Conservation (phyloP, 805 yeast species). For the Cyberlindnera petersonii region DNA sequence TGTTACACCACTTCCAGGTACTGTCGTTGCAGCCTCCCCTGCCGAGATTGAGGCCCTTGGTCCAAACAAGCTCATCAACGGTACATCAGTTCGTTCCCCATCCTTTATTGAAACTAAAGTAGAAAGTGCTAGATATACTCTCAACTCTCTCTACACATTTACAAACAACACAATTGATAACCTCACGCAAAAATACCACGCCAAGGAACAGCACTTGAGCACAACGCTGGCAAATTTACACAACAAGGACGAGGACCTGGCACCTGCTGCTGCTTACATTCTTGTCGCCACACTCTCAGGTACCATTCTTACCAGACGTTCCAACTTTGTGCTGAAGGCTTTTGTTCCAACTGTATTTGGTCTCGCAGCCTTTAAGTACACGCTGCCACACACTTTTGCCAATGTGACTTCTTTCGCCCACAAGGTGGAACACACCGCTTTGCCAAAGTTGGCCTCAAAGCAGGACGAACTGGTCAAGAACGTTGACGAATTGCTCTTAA, state of each 20-base stretch:
- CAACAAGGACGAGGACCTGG: conserved; percentile 58
- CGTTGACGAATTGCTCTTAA: conserved; percentile 41
- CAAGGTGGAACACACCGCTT: conserved; percentile 52
- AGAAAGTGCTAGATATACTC: conserved; percentile 42
- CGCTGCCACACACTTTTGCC: conserved; percentile 67
- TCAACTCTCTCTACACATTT: conserved; percentile 18
- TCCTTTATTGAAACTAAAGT: conserved; percentile 45
- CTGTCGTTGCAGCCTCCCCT: conserved; percentile 40
- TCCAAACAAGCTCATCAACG: conserved; percentile 47
- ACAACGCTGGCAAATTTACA: conserved; percentile 61
- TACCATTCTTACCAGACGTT: conserved; percentile 65
- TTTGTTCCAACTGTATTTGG: conserved; percentile 60
- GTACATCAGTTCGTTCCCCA: conserved; percentile 53
- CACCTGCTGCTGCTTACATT: conserved; percentile 69
- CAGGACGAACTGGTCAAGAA: conserved; percentile 49
- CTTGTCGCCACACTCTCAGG: conserved; percentile 69
- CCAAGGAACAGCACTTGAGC: conserved; percentile 60
- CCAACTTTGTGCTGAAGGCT: conserved; percentile 51
- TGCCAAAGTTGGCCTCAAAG: conserved; percentile 61
- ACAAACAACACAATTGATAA: conserved; percentile 41
- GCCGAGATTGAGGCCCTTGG: conserved; percentile 42
- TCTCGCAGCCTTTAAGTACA: conserved; percentile 56
- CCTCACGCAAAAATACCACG: conserved; percentile 47
- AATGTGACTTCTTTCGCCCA: conserved; percentile 58
- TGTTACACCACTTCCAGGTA: conserved; percentile 48